phyloP scores from a whole-genome alignment of 805 yeast genomes.

The Priceomyces melissophilus region DNA sequence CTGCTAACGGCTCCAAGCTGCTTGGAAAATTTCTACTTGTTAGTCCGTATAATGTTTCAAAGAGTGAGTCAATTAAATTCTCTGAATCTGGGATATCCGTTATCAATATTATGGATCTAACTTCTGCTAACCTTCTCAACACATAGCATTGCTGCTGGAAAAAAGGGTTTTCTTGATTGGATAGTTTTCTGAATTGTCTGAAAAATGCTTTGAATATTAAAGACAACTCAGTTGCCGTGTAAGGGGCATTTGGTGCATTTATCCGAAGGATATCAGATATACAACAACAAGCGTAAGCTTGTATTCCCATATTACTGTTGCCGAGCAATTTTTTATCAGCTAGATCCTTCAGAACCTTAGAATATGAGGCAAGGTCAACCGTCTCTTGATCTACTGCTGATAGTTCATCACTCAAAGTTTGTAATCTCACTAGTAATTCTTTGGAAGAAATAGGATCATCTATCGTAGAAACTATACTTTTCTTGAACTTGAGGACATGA shows the following conservation, averaged over 20 bases:
- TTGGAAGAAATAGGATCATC: constrained; percentile 57
- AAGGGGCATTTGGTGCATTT: constrained; percentile 91
- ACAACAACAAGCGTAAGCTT: constrained; percentile 68
- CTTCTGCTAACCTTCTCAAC: constrained; percentile 68
- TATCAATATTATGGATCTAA: constrained; percentile 66
- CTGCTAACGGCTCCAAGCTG: constrained; percentile 56
- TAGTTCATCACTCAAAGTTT: constrained; percentile 59
- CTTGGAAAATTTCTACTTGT: constrained; percentile 44
- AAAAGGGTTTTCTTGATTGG: constrained; percentile 55
- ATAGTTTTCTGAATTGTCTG: constrained; percentile 54
- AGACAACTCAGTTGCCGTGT: constrained; percentile 56
- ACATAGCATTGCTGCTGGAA: constrained; percentile 62
- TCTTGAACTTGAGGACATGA: constrained; percentile 28
- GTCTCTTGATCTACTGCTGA: constrained; percentile 59
- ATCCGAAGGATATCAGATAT: constrained; percentile 71
- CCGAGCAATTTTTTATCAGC: constrained; percentile 55
- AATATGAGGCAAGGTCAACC: constrained; percentile 44
- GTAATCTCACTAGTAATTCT: constrained; percentile 57
- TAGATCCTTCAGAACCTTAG: constrained; percentile 46
- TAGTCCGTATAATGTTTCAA: constrained; percentile 59
- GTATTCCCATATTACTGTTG: constrained; percentile 66
- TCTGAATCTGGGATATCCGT: constrained; percentile 70
- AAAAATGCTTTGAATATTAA: constrained; percentile 66
- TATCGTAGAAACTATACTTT: constrained; percentile 54
- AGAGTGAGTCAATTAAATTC: constrained; percentile 50